Base-by-base conservation (phyloP, 345 rosid genomes). In the Geranium brycei region DNA sequence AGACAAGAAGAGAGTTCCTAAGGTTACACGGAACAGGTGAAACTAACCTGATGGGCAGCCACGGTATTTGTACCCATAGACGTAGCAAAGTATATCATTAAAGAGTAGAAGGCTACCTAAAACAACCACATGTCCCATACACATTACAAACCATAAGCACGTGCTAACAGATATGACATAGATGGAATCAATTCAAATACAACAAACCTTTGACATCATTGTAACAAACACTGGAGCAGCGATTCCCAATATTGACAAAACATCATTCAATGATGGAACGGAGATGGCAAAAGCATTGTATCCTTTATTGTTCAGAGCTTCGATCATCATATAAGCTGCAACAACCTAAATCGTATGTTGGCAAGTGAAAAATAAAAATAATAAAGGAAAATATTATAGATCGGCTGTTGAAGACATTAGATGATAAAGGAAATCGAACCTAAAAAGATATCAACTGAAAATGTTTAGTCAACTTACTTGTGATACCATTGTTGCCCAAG, bases 221-320 rank as follows among this genome's bases (percentile, higher is more conserved):
- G 85, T 85, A 61, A 89, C 67, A 70, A 89, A 85, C 23, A 89
- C 90, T 11, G 95, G 98, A 51, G 95, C 87, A 65, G 97, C 95
- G 59, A 89, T 75, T 30, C 78, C 83, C 18, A 87, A 63, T 65
- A 89, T 85, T 11, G 74, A 75, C 70, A 78, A 14, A 66, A 89
- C 77, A 69, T 92, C 93, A 31, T 69, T 31, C 4, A 71, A 57
- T 66, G 89, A 81, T 64, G 97, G 97, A 73, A 87, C 47, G 59
- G 84, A 78, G 68, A 92, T 58, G 35, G 78, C 30, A 75, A 74
- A 78, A 0, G 88, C 91, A 32, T 80, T 82, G 56, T 83, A 92
- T 73, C 93, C 95, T 74, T 82, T 86, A 70, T 78, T 70, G 76
- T 83, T 89, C 57, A 92, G 72, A 75, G 85, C 76, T 31, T 79